Base-by-base conservation (phyloP, 192 early-diverging fungal genomes). In the Thamnidium elegans region DNA sequence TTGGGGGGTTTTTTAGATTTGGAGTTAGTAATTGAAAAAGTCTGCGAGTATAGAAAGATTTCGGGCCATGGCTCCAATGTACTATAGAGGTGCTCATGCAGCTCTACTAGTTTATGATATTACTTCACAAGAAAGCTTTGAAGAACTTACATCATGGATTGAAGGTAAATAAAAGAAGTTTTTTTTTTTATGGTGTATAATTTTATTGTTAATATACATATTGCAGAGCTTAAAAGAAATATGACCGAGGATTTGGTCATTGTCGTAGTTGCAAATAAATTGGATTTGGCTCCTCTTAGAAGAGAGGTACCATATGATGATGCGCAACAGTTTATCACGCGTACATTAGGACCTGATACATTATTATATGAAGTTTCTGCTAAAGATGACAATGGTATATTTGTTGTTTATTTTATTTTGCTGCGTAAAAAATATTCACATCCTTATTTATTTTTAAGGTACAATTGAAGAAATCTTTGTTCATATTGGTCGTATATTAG, bases 51-150 rank as follows among this genome's bases (percentile, higher is more conserved):
- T 58, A 73, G 88, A 88, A 72, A 80, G 88, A 26, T 90, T 90
- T 76, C 78, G 88, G 51, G 84, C 89, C 50, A 88, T 89, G 86
- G 82, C 87, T n/a, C 84, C 84, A 55, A 84, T 87, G 80, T 90
- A 88, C 62, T 90, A 90, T 59, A 84, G 88, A 51, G 88, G 88
- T 0, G 86, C 88, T 45, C 82, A 88, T 44, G 88, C 88, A 11
- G 86, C 85, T 11, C 78, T 90, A 46, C 68, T 90, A 17, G 88
- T 90, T 52, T 90, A 88, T 60, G 88, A 90, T 67, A 83, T 90
- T 42, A 88, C 88, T 26, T 87, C 77, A 72, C 81, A 87, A 59
- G 80, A 87, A 44, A 87, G 85, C 51, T 90, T 90, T 63, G 66
- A 70, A 66, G 85, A 88, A 51, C 77, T 90, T 62, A 80, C 81